Base-by-base conservation (phyloP, 495 filamentous ascomycete species). In the Talaromyces nanjingensis region DNA sequence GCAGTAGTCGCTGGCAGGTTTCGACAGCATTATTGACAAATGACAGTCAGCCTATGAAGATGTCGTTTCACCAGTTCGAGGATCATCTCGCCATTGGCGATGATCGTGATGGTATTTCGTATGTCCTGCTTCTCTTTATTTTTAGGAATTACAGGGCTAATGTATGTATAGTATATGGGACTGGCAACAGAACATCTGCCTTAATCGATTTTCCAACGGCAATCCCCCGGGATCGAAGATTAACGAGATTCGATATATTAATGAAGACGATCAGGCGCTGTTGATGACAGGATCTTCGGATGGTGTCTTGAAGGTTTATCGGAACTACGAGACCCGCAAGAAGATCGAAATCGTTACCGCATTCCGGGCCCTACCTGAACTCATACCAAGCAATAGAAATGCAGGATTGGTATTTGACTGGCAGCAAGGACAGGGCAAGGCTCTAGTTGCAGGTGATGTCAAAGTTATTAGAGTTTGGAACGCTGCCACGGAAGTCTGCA, bases 11-110 rank as follows among this genome's bases (percentile, higher is more conserved):
- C 66, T 99, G 94, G 94, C 90, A 91, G 70, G 85, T 84, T 60
- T 85, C 86, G 7, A 79, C 82, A 20, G 87, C 87, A 22, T 86
- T 93, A 62, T 89, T 97, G 70, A 90, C 91, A 64, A 98, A 96
- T 65, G 86, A 84, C 20, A 89, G 86, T 25, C 94, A 96, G 70
- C 96, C 96, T 0, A 83, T 86, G 65, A 93, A 91, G 76, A 88
- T 99, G 87, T 89, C 89, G 22, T 96, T 98, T 73, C 94, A 99
- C 77, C 94, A 99, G 70, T 99, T 96, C 68, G 94, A 99, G 74
- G 88, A 96, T 71, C 91, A 97, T 66, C 82, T 99, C 25, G 91
- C 92, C 3, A 90, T 96, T n/a, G 90, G 92, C 11, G 94, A 98
- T 73, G 91, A 96, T 69, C 84, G 88, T 24, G 93, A 98, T 75